Evolutionary conservation across 306 rosid species (phyloP).

Genomic region (Biancaea sappan): DNA sequence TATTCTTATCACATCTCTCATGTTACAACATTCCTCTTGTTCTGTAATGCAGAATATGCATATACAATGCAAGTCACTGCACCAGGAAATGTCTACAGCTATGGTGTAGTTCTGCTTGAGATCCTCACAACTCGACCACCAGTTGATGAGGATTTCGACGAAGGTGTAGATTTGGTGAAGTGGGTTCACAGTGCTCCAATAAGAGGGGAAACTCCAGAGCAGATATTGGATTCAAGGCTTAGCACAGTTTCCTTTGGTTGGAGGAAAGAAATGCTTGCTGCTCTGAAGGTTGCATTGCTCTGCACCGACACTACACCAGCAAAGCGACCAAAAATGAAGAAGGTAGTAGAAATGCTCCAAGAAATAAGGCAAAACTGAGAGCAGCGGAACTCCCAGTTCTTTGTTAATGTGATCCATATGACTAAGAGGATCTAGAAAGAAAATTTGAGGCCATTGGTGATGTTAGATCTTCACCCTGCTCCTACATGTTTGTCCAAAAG

Average conservation of each 20-base stretch:
- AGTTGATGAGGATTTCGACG: conserved; percentile 90
- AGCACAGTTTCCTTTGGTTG: conserved; percentile 95
- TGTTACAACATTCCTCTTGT: conserved; percentile 8
- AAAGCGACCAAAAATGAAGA: conserved; percentile 95
- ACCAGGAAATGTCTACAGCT: conserved; percentile 96
- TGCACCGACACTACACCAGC: conserved; percentile 95
- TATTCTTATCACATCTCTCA: background rate
- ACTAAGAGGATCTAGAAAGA: conserved; percentile 18
- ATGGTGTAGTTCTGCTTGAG: conserved; percentile 89
- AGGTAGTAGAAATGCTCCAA: conserved; percentile 91
- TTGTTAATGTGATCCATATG: conserved; percentile 8
- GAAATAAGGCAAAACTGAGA: conserved; percentile 66
- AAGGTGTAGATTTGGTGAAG: conserved; percentile 93
- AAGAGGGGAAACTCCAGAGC: conserved; percentile 97
- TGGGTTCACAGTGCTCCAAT: conserved; percentile 93
- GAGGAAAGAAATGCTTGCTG: conserved; percentile 99
- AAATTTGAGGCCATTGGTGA: background rate
- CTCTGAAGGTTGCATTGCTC: conserved; percentile 89
- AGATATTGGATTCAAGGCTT: conserved; percentile 85
- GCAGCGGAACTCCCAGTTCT: background rate
- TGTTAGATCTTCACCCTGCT: conserved; percentile 2
- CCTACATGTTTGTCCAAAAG: background rate
- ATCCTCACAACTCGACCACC: conserved; percentile 89
- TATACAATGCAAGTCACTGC: conserved; percentile 99
- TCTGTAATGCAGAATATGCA: conserved; percentile 78